Percentiles rank a stretch among this genome's conserved stretches.
These are phyloP conservation scores for Lichtheimia ramosa DNA, from an alignment of 371 early-diverging fungal species.

Conservation along the genomic window DNA sequence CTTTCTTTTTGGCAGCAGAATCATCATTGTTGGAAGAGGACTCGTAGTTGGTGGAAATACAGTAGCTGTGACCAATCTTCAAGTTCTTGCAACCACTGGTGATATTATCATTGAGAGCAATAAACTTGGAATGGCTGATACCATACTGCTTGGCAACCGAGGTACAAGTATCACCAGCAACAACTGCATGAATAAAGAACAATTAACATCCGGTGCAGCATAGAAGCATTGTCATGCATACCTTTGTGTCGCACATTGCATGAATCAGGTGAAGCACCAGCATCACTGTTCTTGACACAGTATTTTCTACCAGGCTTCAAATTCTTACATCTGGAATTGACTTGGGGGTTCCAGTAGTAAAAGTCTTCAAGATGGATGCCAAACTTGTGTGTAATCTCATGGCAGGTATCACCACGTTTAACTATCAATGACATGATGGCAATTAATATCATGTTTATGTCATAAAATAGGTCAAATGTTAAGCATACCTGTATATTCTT, in stretches of 20 bases:
- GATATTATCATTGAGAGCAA: constrained; percentile 16
- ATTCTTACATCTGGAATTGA: constrained; percentile 23
- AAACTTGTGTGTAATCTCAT: constrained; percentile 12
- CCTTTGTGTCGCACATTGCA: constrained; percentile 21
- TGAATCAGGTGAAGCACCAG: constrained; percentile 4
- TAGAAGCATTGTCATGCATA: constrained; percentile 3
- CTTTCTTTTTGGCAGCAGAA: background rate
- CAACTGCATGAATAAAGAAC: constrained; percentile 9
- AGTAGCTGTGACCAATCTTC: constrained; percentile 21
- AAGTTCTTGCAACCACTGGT: constrained; percentile 25
- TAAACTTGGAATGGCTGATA: constrained; percentile 14
- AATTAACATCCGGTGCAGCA: background rate
- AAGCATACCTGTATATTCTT: constrained; percentile 16
- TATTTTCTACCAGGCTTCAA: constrained; percentile 18
- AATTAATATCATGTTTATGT: background rate
- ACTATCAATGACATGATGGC: background rate
- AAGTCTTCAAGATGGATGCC: constrained; percentile 20
- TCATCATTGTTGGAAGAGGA: background rate
- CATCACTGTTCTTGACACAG: constrained; percentile 13
- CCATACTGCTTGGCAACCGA: constrained; percentile 22
- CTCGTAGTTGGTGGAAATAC: constrained; percentile 5
- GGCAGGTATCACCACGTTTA: constrained; percentile 20
- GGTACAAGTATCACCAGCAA: constrained; percentile 23
- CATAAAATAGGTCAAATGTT: no score
- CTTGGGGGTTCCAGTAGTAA: constrained; percentile 20